Conservation (phyloP, 352 stramenopile species). For the Thalassiosira oceanica region DNA sequence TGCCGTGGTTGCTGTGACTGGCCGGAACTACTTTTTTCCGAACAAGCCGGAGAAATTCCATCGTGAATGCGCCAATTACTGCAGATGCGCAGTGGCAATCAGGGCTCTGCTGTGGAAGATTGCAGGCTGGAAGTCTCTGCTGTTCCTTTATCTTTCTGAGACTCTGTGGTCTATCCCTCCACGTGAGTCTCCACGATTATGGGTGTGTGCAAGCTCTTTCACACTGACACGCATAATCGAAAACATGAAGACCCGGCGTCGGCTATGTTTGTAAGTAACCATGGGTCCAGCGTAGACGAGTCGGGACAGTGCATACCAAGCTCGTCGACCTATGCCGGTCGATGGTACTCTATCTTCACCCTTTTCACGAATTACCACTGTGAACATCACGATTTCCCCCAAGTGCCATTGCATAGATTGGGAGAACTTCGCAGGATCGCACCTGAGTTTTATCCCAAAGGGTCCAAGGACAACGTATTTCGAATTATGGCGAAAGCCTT, state of each 20-base stretch:
- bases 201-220: no score
- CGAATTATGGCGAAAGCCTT: constrained; percentile 64
- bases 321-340: constrained; percentile 64
- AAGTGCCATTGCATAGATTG: constrained; percentile 70
- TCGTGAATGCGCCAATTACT: constrained; percentile 65
- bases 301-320: constrained; percentile 49
- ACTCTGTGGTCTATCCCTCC: constrained; percentile 71
- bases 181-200: no score
- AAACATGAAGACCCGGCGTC: no score
- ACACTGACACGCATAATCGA: no score
- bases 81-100: constrained; percentile 45
- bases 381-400: constrained; percentile 80
- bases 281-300: constrained; percentile 27
- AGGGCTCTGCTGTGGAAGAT: constrained; percentile 42
- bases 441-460: constrained; percentile 68
- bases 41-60: constrained; percentile 77
- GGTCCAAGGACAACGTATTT: constrained; percentile 51
- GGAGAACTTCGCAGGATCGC: constrained; percentile 59
- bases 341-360: constrained; percentile 70
- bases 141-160: constrained; percentile 73
- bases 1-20: constrained; percentile 61
- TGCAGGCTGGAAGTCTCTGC: constrained; percentile 61
- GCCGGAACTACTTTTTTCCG: constrained; percentile 72
- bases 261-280: constrained; percentile 77
- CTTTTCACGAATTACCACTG: constrained; percentile 77